phyloP scores from a whole-genome alignment of 2,329 filamentous ascomycete species.

The Cladobotryum mycophilum region DNA sequence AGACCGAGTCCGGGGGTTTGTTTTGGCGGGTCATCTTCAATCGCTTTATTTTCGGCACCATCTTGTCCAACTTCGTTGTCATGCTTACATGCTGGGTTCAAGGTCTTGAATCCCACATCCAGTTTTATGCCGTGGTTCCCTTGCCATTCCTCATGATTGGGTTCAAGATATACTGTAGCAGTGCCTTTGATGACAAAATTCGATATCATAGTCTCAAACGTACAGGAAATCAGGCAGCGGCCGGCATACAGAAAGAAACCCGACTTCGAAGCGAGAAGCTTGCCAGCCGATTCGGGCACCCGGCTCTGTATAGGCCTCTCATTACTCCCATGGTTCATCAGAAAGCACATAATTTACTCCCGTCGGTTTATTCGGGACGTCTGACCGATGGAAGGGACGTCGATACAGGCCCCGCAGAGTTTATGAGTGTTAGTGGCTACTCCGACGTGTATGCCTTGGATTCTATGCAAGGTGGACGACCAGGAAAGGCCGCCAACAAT shows the following conservation, averaged over 20 bases:
- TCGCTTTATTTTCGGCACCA: conserved; percentile 75
- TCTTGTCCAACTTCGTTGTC: conserved; percentile 73
- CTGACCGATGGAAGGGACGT: conserved; percentile 60
- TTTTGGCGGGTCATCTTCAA: conserved; percentile 94
- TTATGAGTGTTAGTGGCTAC: conserved; percentile 61
- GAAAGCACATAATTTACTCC: conserved; percentile 79
- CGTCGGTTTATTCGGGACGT: conserved; percentile 79
- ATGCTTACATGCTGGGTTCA: conserved; percentile 69
- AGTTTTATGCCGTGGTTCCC: conserved; percentile 65
- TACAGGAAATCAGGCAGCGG: conserved; percentile 41
- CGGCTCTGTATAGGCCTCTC: conserved; percentile 79
- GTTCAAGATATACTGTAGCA: conserved; percentile 83
- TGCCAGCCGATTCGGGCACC: conserved; percentile 78
- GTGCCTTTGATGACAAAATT: conserved; percentile 69
- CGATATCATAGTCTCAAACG: conserved; percentile 71
- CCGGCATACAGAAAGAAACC: conserved; percentile 43
- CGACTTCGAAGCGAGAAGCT: conserved; percentile 60
- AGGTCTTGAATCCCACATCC: conserved; percentile 51
- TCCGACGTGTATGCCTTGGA: conserved; percentile 78
- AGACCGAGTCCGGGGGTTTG: conserved; percentile 88
- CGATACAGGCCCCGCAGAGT: conserved; percentile 48
- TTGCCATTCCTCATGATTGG: conserved; percentile 69
- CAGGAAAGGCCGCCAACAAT: conserved; percentile 37
- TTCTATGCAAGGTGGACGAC: conserved; percentile 57
- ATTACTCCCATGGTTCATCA: conserved; percentile 95